Evolutionary conservation across 805 yeast species (phyloP), one percentile per base, ranked within the genome.

Genomic region (Hanseniaspora singularis): DNA sequence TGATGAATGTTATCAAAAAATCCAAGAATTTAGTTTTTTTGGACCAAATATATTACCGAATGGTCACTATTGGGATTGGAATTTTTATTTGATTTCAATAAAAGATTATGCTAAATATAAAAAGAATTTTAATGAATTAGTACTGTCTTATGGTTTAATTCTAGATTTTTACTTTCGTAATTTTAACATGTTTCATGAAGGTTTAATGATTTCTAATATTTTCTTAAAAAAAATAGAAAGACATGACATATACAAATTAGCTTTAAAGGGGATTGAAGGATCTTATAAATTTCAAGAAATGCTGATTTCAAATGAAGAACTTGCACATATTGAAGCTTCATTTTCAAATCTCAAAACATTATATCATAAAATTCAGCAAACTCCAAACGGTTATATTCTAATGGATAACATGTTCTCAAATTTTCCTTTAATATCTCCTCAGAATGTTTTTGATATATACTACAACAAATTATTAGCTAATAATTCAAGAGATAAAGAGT

Each of bases 51-150:
- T 36, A 4, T n/a, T 12, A 12, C 10, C 23, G 22, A 24, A 31
- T 18, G 48, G 48, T 15, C 48, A 44, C 14, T 44, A 44, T 19
- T 44, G 48, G 48, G 41, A 44, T 24, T 37, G 41, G 14, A 18
- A 37, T 23, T 44, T 44, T 31, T 44, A 44, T 23, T 18, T 44
- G 8, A 37, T 44, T 1, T 18, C 15, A 22, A 37, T 16, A 11
- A 38, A 18, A 15, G 33, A 26, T 5, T 44, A 24, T 19, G 4
- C 18, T n/a, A 14, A 22, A 4, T 44, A 37, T 16, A 33, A 31
- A 14, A n/a, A 30, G 6, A 30, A 37, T 8, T 24, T 37, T 4
- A 14, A 20, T 6, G 20, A 14, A 3, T 15, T 44, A 10, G 23
- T n/a, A 14, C 24, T 23, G n/a, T 18, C 1, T 14, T 37, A 37